Evolutionary conservation across 2,329 filamentous ascomycete species (phyloP).

Genomic region (Alternaria arborescens): DNA sequence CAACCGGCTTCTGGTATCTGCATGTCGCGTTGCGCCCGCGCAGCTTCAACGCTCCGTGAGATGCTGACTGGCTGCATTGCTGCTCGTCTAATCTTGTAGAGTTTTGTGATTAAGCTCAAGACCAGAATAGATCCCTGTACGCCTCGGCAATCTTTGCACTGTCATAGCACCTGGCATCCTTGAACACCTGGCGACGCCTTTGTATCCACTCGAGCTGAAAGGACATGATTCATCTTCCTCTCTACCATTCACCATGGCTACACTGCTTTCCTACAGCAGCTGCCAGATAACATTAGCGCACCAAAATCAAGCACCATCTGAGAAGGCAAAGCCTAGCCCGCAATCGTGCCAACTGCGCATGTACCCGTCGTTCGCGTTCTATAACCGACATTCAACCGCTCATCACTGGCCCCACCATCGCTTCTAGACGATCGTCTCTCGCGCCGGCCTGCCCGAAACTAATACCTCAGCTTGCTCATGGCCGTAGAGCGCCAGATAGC

Average conservation of each 20-base stretch:
- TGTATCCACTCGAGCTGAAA: neutral
- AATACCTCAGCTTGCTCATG: slow-evolving; percentile 41
- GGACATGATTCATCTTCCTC: neutral
- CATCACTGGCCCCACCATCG: slow-evolving; percentile 20
- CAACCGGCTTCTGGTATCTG: neutral
- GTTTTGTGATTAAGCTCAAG: slow-evolving; percentile 13
- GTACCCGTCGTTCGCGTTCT: slow-evolving; percentile 3
- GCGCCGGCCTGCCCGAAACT: slow-evolving; percentile 39
- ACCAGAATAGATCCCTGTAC: slow-evolving; percentile 16
- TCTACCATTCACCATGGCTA: neutral
- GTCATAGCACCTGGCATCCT: slow-evolving; percentile 2
- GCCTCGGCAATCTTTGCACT: slow-evolving; percentile 13
- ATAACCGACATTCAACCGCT: slow-evolving; percentile 15
- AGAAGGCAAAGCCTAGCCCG: neutral
- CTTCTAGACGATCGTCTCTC: slow-evolving; percentile 37
- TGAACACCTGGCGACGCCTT: slow-evolving; percentile 3
- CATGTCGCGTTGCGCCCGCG: slow-evolving; percentile 1
- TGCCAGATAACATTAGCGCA: neutral
- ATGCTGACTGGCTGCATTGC: slow-evolving; percentile 22
- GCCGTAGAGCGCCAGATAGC: slow-evolving; percentile 39
- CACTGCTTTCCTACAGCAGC: neutral
- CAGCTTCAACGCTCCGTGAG: slow-evolving; percentile 9
- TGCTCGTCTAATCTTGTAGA: slow-evolving; percentile 34
- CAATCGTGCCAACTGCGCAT: neutral
- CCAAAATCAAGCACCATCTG: neutral